Base-by-base conservation (phyloP, 768 basidiomycete genomes). In the Lactarius trivialis region DNA sequence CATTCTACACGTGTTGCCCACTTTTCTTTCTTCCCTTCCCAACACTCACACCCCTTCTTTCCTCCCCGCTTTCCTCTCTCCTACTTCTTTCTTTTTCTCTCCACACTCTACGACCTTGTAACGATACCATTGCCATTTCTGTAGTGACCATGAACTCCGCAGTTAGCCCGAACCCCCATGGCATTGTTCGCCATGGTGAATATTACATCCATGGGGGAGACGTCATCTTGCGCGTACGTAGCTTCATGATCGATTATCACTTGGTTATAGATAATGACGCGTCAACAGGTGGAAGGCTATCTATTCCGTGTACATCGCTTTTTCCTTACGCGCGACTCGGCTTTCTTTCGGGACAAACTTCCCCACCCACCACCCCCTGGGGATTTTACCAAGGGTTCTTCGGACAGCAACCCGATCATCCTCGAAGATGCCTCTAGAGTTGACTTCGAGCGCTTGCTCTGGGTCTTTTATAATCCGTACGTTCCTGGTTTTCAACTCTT, bases 171-270 rank as follows among this genome's bases (percentile, higher is more conserved):
- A 55, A 52, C 17, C 61, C 65, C 26, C 4, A 39, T 8, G 52
- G 34, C 15, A 64, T 75, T 39, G 66, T 60, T 36, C 61, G 64
- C 24, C 70, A 75, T 43, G 64, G 70, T 0, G 70, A 76, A 0
- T 88, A 82, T 61, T 86, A 83, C 56, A 69, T 88, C 12, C 70
- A 73, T 0, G 79, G 79, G 0, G 86, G 80, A 0, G 85, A 85
- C 66, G 65, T 85, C 26, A 67, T 73, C 56, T 71, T 73, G 64
- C 70, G 72, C 8, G 71, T 72, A 59, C 62, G 71, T 67, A 65
- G 56, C 30, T 32, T 4, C 8, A 3, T 32, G 58, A 52, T 60
- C 49, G 54, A 17, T 5, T 21, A 39, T 54, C 7, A 24, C 50
- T 41, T n/a, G 45, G 19, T 36, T 33, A 54, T 41, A 24, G 55